A percentile compares a stretch with the other conserved stretches of the same genome.
Conservation (phyloP, 129 eudicot genomes). For the sunflower (Helianthus annuus) region DNA sequence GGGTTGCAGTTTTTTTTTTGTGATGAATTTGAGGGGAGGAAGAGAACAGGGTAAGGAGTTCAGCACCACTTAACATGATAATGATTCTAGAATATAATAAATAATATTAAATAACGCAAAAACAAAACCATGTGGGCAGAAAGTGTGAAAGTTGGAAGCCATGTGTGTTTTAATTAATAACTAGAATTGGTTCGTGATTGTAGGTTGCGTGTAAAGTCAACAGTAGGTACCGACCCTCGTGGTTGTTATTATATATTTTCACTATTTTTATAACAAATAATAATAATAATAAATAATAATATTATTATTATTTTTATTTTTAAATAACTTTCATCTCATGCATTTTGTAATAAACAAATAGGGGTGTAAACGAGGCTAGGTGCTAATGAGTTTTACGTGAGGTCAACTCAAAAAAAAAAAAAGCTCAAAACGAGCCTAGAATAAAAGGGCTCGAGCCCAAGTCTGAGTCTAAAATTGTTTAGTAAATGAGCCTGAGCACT, state of each 20-base stretch:
- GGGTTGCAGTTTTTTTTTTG: neutral
- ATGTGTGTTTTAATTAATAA: constrained; percentile 3
- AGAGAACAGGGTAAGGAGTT: neutral
- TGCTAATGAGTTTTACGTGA: too few species aligned
- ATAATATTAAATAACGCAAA: neutral
- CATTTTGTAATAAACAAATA: too few species aligned
- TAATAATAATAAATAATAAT: too few species aligned
- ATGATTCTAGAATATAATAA: neutral
- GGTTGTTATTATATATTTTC: neutral
- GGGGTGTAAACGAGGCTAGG: too few species aligned
- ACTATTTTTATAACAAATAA: too few species aligned
- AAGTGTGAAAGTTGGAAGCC: neutral
- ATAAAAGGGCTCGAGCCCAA: too few species aligned
- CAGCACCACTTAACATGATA: constrained; percentile 1
- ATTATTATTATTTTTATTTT: neutral
- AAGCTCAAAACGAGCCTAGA: too few species aligned
- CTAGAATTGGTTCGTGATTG: neutral
- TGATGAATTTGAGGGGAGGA: neutral
- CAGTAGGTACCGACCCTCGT: constrained; percentile 13
- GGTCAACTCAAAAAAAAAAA: too few species aligned
- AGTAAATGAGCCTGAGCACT: too few species aligned
- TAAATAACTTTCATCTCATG: too few species aligned
- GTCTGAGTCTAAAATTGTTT: too few species aligned
- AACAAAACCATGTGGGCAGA: neutral
- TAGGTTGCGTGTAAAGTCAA: neutral